phyloP scores from a whole-genome alignment of 129 eudicot species.

The Chrysanthemum lavandulifolium region DNA sequence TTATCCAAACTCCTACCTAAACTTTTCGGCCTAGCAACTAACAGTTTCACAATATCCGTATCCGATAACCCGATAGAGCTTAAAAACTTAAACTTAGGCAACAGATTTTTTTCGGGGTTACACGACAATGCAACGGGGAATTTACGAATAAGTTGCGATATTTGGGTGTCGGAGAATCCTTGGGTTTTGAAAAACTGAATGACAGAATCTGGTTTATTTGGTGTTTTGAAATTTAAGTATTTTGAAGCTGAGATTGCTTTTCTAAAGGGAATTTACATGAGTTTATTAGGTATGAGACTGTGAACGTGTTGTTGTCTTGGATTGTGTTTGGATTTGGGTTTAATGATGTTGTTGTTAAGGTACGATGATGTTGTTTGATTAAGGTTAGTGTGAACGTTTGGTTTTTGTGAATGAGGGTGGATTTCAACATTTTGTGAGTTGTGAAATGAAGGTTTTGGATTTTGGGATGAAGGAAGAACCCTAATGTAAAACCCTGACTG shows the following conservation, averaged over 20 bases:
- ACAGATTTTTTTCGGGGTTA: conserved; percentile 38
- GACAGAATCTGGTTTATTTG: conserved; percentile 46
- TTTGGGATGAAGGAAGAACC: no score
- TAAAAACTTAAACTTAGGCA: conserved; percentile 49
- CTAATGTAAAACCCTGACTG: no score
- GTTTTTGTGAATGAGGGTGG: conserved; percentile 15
- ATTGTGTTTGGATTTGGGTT: conserved; percentile 7
- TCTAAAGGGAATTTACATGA: conserved; percentile 47
- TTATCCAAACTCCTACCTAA: conserved; percentile 41
- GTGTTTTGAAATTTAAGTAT: conserved; percentile 25
- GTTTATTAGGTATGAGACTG: conserved; percentile 34
- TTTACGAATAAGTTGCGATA: conserved; percentile 16
- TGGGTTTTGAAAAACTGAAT: conserved; percentile 34
- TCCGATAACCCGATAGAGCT: conserved; percentile 28
- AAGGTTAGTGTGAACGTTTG: background rate
- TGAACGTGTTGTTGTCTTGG: background rate
- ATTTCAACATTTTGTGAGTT: conserved; percentile 24
- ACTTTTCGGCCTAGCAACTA: conserved; percentile 6
- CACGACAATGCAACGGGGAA: conserved; percentile 29
- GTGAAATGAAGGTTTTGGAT: no score
- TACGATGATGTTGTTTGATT: conserved; percentile 6
- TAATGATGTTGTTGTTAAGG: conserved; percentile 12
- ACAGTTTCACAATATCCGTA: conserved; percentile 17
- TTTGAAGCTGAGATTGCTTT: conserved; percentile 44
- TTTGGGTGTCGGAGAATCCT: conserved; percentile 37